Evolutionary conservation across 164 flowering plant species (phyloP).

Genomic region (Buxus sempervirens): DNA sequence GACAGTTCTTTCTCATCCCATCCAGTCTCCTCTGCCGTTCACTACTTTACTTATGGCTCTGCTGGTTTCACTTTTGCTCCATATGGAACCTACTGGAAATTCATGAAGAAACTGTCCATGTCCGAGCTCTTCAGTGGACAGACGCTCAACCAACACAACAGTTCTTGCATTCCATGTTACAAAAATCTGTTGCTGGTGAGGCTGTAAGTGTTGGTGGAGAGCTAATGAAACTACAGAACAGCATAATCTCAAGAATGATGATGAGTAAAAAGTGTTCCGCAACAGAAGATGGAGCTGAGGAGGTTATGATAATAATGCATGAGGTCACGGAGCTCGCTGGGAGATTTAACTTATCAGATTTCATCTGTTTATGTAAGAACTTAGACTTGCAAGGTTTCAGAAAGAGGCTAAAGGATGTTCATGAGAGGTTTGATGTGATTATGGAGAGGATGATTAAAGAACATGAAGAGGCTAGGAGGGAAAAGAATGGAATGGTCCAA

Average conservation of each 20-base stretch:
- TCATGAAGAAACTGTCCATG: conserved; percentile 51
- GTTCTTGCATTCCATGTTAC: conserved; percentile 12
- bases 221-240: conserved; percentile 24
- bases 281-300: conserved; percentile 22
- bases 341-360: conserved; percentile 29
- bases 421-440: neutral
- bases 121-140: conserved; percentile 30
- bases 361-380: conserved; percentile 26
- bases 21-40: conserved; percentile 17
- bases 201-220: conserved; percentile 19
- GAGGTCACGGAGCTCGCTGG: conserved; percentile 22
- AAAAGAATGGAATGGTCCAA: neutral
- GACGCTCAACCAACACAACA: conserved; percentile 24
- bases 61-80: conserved; percentile 30
- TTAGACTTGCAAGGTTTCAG: conserved; percentile 22
- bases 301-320: conserved; percentile 25
- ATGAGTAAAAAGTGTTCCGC: conserved; percentile 31
- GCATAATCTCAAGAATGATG: conserved; percentile 28
- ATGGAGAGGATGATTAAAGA: conserved; percentile 21
- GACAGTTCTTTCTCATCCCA: conserved; percentile 32
- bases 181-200: conserved; percentile 16
- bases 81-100: conserved; percentile 51
- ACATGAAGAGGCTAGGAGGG: conserved; percentile 20
- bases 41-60: conserved; percentile 30
- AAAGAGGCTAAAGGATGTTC: conserved; percentile 11